These are phyloP conservation scores for Botrytis pseudocinerea DNA, from an alignment of 2,329 filamentous ascomycete species.

Conservation along the genomic window DNA sequence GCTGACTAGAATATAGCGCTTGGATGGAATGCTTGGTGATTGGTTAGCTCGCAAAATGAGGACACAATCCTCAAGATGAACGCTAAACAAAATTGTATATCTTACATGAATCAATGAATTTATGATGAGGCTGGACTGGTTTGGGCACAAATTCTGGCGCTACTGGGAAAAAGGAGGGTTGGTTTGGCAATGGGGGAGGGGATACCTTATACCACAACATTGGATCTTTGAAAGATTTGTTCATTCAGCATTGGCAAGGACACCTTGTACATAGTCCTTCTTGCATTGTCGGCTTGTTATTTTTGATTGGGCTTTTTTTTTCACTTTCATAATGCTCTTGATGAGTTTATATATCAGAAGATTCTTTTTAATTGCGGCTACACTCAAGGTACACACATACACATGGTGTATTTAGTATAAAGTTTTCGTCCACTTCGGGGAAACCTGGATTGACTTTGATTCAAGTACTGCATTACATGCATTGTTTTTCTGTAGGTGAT, in stretches of 20 bases:
- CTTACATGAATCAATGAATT: constrained; percentile 39
- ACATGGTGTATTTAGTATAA: not conserved
- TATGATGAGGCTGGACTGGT: constrained; percentile 33
- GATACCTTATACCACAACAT: constrained; percentile 26
- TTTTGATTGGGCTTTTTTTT: constrained; percentile 5
- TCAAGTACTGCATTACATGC: not conserved
- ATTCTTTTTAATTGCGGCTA: not conserved
- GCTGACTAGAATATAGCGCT: constrained; percentile 53
- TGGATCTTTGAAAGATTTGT: constrained; percentile 27
- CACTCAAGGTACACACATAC: not conserved
- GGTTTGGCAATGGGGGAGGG: constrained; percentile 17
- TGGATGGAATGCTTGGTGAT: constrained; percentile 83
- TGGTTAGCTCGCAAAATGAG: constrained; percentile 75
- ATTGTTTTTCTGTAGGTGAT: not conserved
- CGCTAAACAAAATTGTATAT: constrained; percentile 16
- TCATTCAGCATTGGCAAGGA: constrained; percentile 21
- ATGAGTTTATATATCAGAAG: constrained; percentile 16
- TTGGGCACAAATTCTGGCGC: constrained; percentile 28
- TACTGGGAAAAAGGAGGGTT: constrained; percentile 25
- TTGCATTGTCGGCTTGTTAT: constrained; percentile 21
- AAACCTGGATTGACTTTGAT: not conserved
- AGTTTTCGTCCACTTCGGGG: not conserved
- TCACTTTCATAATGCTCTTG: constrained; percentile 2
- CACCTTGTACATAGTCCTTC: constrained; percentile 21
- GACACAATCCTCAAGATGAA: constrained; percentile 38